These are phyloP conservation scores for Penicillium sp. DNA, from an alignment of 2,329 filamentous ascomycete species.

Conservation along the genomic window DNA sequence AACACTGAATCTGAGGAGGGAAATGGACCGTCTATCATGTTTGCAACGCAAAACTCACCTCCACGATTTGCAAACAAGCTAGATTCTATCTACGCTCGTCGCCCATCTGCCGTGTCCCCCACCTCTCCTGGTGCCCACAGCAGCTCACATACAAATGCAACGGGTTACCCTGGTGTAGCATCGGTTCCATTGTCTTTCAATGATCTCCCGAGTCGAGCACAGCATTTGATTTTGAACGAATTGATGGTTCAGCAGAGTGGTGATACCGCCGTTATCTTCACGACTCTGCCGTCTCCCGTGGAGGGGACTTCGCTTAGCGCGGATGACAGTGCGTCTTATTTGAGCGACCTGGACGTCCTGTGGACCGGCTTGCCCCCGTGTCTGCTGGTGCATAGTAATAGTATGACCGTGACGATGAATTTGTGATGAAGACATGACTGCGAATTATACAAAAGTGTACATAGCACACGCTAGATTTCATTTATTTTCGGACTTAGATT, in stretches of 20 bases:
- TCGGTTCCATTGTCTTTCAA: conserved; percentile 71
- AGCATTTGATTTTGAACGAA: conserved; percentile 80
- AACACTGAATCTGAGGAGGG: conserved; percentile 51
- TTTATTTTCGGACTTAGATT: not conserved
- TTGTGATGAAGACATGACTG: conserved; percentile 23
- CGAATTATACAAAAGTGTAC: conserved; percentile 2
- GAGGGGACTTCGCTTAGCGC: conserved; percentile 67
- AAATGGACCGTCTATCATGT: conserved; percentile 64
- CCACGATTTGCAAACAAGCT: conserved; percentile 22
- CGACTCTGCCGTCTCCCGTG: conserved; percentile 69
- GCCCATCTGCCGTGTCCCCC: conserved; percentile 15
- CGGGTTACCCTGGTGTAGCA: conserved; percentile 50
- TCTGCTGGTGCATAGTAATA: conserved; percentile 74
- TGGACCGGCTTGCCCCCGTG: conserved; percentile 68
- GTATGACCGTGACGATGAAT: conserved; percentile 66
- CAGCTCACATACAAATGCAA: conserved; percentile 24
- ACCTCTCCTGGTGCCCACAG: conserved; percentile 14
- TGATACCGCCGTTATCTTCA: conserved; percentile 70
- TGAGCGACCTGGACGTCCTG: conserved; percentile 68
- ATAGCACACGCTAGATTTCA: conserved; percentile 1
- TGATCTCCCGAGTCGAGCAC: conserved; percentile 71
- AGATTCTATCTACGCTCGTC: conserved; percentile 35
- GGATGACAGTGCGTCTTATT: conserved; percentile 61
- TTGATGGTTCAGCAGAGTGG: conserved; percentile 61
- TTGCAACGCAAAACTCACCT: conserved; percentile 46